These are phyloP conservation scores for Camptophora hylomeconis DNA, from an alignment of 2,329 filamentous ascomycete genomes.

Conservation along the genomic window DNA sequence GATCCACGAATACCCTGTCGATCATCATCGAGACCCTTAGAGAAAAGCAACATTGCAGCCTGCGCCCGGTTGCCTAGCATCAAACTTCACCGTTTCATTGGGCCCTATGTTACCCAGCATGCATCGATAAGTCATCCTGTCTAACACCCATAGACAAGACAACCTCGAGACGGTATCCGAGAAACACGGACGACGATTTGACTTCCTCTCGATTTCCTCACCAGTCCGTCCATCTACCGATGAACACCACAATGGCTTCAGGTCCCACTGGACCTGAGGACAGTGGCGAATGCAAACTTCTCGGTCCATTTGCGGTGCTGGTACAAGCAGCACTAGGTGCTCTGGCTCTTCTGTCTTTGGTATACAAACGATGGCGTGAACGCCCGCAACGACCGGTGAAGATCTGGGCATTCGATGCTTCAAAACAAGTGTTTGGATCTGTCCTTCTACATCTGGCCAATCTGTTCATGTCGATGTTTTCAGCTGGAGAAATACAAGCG, in stretches of 20 bases:
- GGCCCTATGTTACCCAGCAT: too few relatives aligned
- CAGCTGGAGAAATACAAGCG: conserved; percentile 60
- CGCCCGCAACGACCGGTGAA: conserved; percentile 81
- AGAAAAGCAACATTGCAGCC: too few relatives aligned
- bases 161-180: too few relatives aligned
- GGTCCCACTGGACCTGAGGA: conserved; percentile 26
- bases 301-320: conserved; percentile 81
- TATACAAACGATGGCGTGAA: conserved; percentile 88
- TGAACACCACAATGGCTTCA: conserved; percentile 1
- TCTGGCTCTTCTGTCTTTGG: conserved; percentile 70
- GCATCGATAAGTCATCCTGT: too few relatives aligned
- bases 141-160: too few relatives aligned
- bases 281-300: conserved; percentile 67
- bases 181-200: too few relatives aligned
- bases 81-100: too few relatives aligned
- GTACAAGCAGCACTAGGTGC: conserved; percentile 78
- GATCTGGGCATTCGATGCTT: conserved; percentile 96
- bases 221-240: too few relatives aligned
- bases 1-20: too few relatives aligned
- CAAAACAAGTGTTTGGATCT: conserved; percentile 92
- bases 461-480: conserved; percentile 91
- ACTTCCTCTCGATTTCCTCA: too few relatives aligned
- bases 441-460: conserved; percentile 86
- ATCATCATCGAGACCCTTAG: too few relatives aligned
- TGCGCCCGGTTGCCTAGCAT: too few relatives aligned